Evolutionary conservation across 805 yeast species (phyloP).

Genomic region (Ogataea pignaliae): DNA sequence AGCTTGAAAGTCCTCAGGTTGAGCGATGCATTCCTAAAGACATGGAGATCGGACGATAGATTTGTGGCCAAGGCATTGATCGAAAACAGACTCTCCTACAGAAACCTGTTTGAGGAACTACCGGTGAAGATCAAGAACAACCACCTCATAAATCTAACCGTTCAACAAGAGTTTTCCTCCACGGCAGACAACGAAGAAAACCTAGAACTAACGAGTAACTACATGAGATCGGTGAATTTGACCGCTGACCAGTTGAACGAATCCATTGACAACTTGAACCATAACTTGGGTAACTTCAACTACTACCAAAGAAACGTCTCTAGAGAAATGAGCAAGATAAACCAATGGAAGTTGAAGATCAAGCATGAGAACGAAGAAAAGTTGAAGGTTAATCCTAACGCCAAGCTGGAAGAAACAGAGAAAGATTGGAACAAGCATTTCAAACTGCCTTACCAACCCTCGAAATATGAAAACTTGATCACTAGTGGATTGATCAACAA

Average conservation of each 20-base stretch:
- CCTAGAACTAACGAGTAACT: constrained; percentile 36
- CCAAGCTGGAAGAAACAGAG: constrained; percentile 48
- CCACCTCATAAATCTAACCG: constrained; percentile 45
- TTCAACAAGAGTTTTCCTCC: constrained; percentile 22
- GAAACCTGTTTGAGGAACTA: constrained; percentile 68
- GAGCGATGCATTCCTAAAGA: constrained; percentile 53
- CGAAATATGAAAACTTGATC: constrained; percentile 68
- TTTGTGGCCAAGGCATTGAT: constrained; percentile 64
- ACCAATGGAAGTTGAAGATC: constrained; percentile 71
- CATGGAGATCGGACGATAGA: constrained; percentile 45
- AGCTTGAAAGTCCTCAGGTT: constrained; percentile 67
- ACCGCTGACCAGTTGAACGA: constrained; percentile 61
- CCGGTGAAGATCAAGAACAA: constrained; percentile 64
- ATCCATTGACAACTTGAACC: constrained; percentile 69
- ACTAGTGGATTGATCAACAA: constrained; percentile 64
- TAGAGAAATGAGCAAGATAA: constrained; percentile 64
- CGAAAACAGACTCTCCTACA: constrained; percentile 54
- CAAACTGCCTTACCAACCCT: constrained; percentile 70
- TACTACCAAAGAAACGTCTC: constrained; percentile 74
- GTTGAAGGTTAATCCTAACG: constrained; percentile 51
- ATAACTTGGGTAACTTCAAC: constrained; percentile 75
- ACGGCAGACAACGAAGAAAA: constrained; percentile 18
- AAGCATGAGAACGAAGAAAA: constrained; percentile 61
- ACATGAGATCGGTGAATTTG: constrained; percentile 36
- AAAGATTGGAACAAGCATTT: constrained; percentile 54